A percentile compares a stretch with the other conserved stretches of the same genome.
phyloP scores from a whole-genome alignment of 2,329 filamentous ascomycete genomes.

The Diaporthe sp. region DNA sequence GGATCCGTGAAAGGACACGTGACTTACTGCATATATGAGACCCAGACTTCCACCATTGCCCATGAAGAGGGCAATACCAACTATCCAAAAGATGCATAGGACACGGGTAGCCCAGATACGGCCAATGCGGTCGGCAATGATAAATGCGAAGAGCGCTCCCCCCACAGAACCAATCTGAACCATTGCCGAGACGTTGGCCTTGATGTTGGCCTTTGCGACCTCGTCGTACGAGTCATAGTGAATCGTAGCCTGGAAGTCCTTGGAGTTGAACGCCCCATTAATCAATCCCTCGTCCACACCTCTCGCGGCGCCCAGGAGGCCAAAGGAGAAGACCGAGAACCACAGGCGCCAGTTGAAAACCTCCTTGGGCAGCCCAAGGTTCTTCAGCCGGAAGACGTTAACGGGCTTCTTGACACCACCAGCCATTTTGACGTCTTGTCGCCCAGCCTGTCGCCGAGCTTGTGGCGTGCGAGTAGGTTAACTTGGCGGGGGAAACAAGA shows the following conservation, averaged over 20 bases:
- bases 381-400: constrained; percentile 74
- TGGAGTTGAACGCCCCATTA: constrained; percentile 77
- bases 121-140: constrained; percentile 72
- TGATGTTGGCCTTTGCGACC: constrained; percentile 74
- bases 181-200: constrained; percentile 85
- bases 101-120: constrained; percentile 73
- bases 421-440: constrained; percentile 56
- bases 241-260: constrained; percentile 73
- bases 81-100: constrained; percentile 69
- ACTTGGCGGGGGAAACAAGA: constrained; percentile 6
- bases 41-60: constrained; percentile 66
- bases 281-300: constrained; percentile 88
- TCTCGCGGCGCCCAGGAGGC: constrained; percentile 81
- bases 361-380: constrained; percentile 76
- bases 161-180: constrained; percentile 83
- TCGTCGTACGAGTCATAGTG: constrained; percentile 66
- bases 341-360: constrained; percentile 84
- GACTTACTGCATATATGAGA: constrained; percentile 71
- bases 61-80: constrained; percentile 73
- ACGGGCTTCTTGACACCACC: constrained; percentile 68
- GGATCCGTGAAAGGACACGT: constrained; percentile 59
- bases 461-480: constrained; percentile 6
- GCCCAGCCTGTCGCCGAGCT: constrained; percentile 30
- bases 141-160: constrained; percentile 75
- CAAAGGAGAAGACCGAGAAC: constrained; percentile 82